These are phyloP conservation scores for Tylopilus vinaceipallidus DNA, from an alignment of 768 basidiomycete genomes.

Conservation along the genomic window DNA sequence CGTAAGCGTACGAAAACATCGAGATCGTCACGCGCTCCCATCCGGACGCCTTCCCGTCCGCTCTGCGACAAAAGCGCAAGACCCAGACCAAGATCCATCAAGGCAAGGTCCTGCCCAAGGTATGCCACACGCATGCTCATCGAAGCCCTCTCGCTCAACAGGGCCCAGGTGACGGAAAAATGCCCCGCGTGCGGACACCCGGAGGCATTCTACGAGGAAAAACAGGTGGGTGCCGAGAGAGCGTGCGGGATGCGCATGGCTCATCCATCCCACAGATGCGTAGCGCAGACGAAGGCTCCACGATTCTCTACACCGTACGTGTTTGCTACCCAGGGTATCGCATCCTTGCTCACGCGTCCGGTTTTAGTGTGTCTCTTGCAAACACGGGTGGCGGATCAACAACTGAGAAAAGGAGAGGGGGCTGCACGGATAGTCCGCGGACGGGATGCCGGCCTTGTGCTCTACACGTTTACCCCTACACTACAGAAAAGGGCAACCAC, in stretches of 20 bases:
- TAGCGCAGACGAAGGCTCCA: slow-evolving; percentile 93
- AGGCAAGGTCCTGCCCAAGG: slow-evolving; percentile 62
- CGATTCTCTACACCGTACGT: slow-evolving; percentile 90
- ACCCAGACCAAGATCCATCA: slow-evolving; percentile 83
- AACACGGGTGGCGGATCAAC: slow-evolving; percentile 80
- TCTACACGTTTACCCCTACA: slow-evolving; percentile 31
- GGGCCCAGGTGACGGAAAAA: slow-evolving; percentile 74
- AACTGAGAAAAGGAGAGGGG: slow-evolving; percentile 43
- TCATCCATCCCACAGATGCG: slow-evolving; percentile 51
- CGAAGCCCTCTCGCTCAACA: background rate
- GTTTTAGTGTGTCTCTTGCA: slow-evolving; percentile 68
- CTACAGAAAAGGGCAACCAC: slow-evolving; percentile 76
- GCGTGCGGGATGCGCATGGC: background rate
- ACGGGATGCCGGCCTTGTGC: slow-evolving; percentile 12
- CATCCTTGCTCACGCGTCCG: slow-evolving; percentile 5
- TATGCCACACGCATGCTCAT: slow-evolving; percentile 39
- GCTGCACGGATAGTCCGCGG: background rate
- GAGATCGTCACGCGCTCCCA: slow-evolving; percentile 88
- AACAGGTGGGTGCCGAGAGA: slow-evolving; percentile 54
- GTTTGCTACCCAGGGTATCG: background rate
- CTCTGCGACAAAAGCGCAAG: slow-evolving; percentile 81
- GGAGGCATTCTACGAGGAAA: slow-evolving; percentile 85
- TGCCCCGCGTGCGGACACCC: slow-evolving; percentile 86
- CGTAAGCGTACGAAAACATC: slow-evolving; percentile 94
- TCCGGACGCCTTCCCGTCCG: slow-evolving; percentile 92